Base-by-base conservation (phyloP, 192 early-diverging fungal species). In the Rhizophagus sp. region DNA sequence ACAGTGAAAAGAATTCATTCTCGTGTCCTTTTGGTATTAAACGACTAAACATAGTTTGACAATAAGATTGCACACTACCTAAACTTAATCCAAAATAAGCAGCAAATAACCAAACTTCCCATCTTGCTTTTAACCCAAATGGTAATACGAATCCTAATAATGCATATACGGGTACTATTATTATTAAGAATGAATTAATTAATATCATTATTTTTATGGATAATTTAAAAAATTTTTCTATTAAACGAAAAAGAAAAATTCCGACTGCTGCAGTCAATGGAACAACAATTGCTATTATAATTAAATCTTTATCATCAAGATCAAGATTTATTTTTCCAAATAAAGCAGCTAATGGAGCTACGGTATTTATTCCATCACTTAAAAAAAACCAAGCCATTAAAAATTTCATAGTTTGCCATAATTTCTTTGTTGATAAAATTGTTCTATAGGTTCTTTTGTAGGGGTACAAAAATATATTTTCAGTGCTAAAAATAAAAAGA, bases 1-100 rank as follows among this genome's bases (percentile, higher is more conserved):
- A 94, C 24, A 94, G 62, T 5, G 88, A 88, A 79, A 91, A 94
- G 83, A 93, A 91, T 80, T 93, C 89, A 25, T 89, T 85, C 80
- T 93, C 93, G 61, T 83, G 83, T 0, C 93, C 93, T 19, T 82
- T 81, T 8, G 92, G 93, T 33, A 90, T 76, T n/a, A 94, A 67
- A 73, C 90, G 90, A 2, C 88, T 83, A 76, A 90, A 90, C 61
- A 91, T 62, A 9, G 84, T 87, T 13, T 91, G 81, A 73, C 82
- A 88, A 25, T 84, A 86, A 5, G 81, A 73, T n/a, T 86, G 82
- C 10, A 84, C 71, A 0, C 86, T 81, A 39, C 90, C 89, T 49
- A 92, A 80, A 19, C 92, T 76, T 19, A 92, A 47, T 2, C 92
- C 92, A 57, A 83, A 78, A 24, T 79, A 83, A 8, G 80, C 75